Evolutionary conservation across 2,329 filamentous ascomycete species (phyloP).

Genomic region (Dendryphion nanum): DNA sequence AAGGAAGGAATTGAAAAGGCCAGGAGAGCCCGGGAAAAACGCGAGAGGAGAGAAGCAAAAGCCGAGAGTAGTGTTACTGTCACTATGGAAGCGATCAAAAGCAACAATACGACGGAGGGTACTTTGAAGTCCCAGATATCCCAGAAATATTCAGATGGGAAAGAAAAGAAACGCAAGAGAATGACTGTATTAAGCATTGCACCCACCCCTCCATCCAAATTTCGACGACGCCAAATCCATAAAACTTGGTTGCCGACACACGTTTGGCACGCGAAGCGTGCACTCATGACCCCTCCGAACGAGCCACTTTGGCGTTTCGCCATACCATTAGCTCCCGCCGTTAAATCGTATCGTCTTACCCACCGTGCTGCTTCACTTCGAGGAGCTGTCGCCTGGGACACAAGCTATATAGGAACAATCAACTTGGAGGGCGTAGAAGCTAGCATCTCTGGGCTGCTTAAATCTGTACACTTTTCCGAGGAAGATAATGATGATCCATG

Average conservation of each 20-base stretch:
- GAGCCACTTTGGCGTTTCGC: conserved; percentile 88
- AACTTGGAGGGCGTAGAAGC: conserved; percentile 66
- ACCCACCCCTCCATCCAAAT: conserved; percentile 64
- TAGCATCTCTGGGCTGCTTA: conserved; percentile 66
- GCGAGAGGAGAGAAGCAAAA: conserved; percentile 42
- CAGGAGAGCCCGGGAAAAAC: conserved; percentile 56
- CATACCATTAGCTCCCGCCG: conserved; percentile 78
- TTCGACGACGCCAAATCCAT: conserved; percentile 77
- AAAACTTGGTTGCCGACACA: conserved; percentile 97
- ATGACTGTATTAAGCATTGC: conserved; percentile 70
- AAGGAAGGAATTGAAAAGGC: conserved; percentile 74
- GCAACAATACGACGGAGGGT: not conserved
- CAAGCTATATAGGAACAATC: conserved; percentile 89
- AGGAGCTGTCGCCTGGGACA: conserved; percentile 86
- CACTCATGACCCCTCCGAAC: conserved; percentile 78
- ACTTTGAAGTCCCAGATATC: conserved; percentile 16
- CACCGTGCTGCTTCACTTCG: conserved; percentile 74
- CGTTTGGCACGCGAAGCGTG: conserved; percentile 88
- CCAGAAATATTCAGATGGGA: not conserved
- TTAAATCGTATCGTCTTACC: conserved; percentile 85
- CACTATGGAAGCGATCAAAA: not conserved
- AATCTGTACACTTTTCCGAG: conserved; percentile 58
- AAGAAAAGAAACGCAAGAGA: conserved; percentile 58
- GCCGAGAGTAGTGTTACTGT: conserved; percentile 18
- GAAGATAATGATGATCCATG: conserved; percentile 55